A percentile compares a stretch with the other conserved stretches of the same genome.
Conservation (phyloP, 768 basidiomycete species). For the Xanthoconium stramineum region DNA sequence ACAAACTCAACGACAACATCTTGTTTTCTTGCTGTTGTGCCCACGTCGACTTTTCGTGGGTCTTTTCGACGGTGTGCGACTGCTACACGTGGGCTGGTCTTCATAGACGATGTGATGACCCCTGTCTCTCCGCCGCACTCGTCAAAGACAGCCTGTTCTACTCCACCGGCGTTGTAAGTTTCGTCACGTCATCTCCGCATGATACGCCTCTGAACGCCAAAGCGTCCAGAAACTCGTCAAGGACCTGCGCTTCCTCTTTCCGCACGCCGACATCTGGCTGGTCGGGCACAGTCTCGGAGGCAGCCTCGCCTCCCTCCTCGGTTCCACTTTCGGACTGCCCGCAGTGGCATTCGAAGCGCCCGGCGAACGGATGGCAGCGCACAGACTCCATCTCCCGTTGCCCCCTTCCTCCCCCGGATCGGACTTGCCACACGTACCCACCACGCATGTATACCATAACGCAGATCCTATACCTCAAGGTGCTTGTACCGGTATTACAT, state of each 20-base stretch:
- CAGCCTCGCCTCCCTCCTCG: slow-evolving; percentile 59
- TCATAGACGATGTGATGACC: slow-evolving; percentile 70
- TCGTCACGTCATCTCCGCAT: background rate
- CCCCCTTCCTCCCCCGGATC: slow-evolving; percentile 31
- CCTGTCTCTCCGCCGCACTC: slow-evolving; percentile 80
- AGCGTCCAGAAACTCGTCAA: slow-evolving; percentile 48
- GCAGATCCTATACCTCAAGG: slow-evolving; percentile 71
- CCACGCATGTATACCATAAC: slow-evolving; percentile 59
- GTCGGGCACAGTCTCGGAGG: slow-evolving; percentile 64
- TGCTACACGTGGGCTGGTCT: slow-evolving; percentile 59
- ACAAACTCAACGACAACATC: slow-evolving; percentile 91
- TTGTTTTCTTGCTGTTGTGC: slow-evolving; percentile 95
- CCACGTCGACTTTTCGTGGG: slow-evolving; percentile 82
- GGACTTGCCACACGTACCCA: slow-evolving; percentile 23
- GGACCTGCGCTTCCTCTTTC: slow-evolving; percentile 56
- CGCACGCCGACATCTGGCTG: slow-evolving; percentile 59
- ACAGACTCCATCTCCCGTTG: slow-evolving; percentile 59
- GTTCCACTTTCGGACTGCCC: slow-evolving; percentile 62
- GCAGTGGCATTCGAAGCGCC: slow-evolving; percentile 64
- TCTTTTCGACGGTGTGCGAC: slow-evolving; percentile 80
- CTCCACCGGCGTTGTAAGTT: slow-evolving; percentile 75
- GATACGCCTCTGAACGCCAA: slow-evolving; percentile 6
- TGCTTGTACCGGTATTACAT: slow-evolving; percentile 47
- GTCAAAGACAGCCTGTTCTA: slow-evolving; percentile 92
- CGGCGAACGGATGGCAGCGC: slow-evolving; percentile 59